Percentiles rank a stretch among this genome's conserved stretches.
Evolutionary conservation across 495 filamentous ascomycete species (phyloP).

Genomic region (Annulohypoxylon maeteangense): DNA sequence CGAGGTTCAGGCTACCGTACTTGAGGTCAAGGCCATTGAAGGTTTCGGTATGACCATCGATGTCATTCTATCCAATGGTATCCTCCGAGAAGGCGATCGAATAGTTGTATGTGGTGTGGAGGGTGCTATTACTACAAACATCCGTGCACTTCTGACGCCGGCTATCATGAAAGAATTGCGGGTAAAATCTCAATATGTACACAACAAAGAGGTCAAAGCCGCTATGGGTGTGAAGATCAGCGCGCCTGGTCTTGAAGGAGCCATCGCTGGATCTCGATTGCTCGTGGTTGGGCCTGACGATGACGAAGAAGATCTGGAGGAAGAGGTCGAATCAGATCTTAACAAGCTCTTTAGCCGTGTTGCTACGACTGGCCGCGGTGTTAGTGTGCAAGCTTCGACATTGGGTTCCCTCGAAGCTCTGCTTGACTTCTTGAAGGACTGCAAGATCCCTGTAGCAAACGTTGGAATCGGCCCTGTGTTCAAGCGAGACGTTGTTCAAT

Average conservation of each 20-base stretch:
- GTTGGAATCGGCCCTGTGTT: constrained; percentile 98
- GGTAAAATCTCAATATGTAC: constrained; percentile 92
- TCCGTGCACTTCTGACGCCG: constrained; percentile 95
- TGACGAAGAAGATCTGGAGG: constrained; percentile 94
- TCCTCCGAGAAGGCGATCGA: constrained; percentile 92
- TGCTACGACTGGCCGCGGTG: constrained; percentile 89
- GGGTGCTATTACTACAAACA: constrained; percentile 92
- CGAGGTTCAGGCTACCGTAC: constrained; percentile 95
- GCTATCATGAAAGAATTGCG: constrained; percentile 94
- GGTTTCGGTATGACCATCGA: constrained; percentile 99
- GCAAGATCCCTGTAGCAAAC: constrained; percentile 96
- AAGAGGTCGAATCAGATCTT: constrained; percentile 95
- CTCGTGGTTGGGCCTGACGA: constrained; percentile 94
- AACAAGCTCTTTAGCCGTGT: constrained; percentile 90
- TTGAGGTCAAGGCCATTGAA: constrained; percentile 99
- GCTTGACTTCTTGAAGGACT: constrained; percentile 91
- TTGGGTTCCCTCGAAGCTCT: constrained; percentile 96
- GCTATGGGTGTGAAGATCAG: constrained; percentile 98
- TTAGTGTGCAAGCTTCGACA: constrained; percentile 96
- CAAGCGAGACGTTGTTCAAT: constrained; percentile 98
- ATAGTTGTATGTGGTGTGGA: constrained; percentile 96
- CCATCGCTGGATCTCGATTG: constrained; percentile 95
- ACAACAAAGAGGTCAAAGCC: constrained; percentile 99
- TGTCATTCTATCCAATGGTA: constrained; percentile 95
- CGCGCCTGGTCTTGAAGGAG: constrained; percentile 93